A percentile compares a stretch with the other conserved stretches of the same genome.
Evolutionary conservation across 495 filamentous ascomycete species (phyloP).

Genomic region (Aspergillus conjunctus): DNA sequence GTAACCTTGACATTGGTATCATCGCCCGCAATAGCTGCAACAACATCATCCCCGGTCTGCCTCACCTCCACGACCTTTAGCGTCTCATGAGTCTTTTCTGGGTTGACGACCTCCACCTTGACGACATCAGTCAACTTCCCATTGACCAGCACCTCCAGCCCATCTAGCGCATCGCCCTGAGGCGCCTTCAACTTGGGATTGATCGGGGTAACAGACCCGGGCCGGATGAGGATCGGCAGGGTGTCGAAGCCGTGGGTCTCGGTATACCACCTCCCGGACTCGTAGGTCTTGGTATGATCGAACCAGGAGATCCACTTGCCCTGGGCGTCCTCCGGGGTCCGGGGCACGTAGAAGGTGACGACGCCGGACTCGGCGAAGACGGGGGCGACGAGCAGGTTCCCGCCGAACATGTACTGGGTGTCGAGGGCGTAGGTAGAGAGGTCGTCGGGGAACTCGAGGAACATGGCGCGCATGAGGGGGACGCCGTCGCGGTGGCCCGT

Average conservation of each 20-base stretch:
- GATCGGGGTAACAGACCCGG: constrained; percentile 38
- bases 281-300: constrained; percentile 43
- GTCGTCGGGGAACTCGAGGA: constrained; percentile 66
- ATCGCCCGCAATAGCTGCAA: constrained; percentile 18
- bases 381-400: constrained; percentile 59
- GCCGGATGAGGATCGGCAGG: constrained; percentile 43
- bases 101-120: constrained; percentile 40
- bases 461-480: constrained; percentile 62
- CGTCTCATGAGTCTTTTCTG: constrained; percentile 36
- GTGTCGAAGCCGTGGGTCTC: constrained; percentile 48
- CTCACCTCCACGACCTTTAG: constrained; percentile 27
- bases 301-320: constrained; percentile 58
- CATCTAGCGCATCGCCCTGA: constrained; percentile 38
- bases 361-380: constrained; percentile 60
- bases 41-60: constrained; percentile 8
- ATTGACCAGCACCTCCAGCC: constrained; percentile 45
- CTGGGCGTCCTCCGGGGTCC: constrained; percentile 31
- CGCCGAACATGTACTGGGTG: constrained; percentile 67
- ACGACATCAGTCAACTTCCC: constrained; percentile 29
- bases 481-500: constrained; percentile 47
- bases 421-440: constrained; percentile 64
- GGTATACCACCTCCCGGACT: constrained; percentile 44
- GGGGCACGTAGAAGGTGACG: constrained; percentile 64
- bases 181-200: constrained; percentile 40
- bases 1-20: constrained; percentile 22